A percentile compares a stretch with the other conserved stretches of the same genome.
These are phyloP conservation scores for Pseudogymnoascus sp. DNA, from an alignment of 2,329 filamentous ascomycete species.

Conservation along the genomic window DNA sequence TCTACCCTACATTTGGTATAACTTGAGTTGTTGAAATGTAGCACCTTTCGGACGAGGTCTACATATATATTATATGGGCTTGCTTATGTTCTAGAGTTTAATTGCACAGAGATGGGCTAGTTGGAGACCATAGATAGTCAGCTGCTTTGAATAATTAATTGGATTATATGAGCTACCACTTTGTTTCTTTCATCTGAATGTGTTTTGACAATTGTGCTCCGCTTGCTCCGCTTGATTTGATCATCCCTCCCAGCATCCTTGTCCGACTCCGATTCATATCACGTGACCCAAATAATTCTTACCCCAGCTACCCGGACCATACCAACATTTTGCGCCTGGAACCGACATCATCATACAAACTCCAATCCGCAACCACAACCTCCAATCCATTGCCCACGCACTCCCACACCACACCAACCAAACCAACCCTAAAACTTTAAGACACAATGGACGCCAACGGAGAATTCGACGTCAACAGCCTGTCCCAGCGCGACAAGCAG, in stretches of 20 bases:
- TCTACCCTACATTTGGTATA: neutral
- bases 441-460: conserved; percentile 9
- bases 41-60: neutral
- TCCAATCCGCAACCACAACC: neutral
- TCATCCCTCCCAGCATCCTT: too few relatives aligned
- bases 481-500: conserved; percentile 73
- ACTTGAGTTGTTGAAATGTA: neutral
- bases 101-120: neutral
- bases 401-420: conserved; percentile 14
- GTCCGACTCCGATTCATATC: neutral
- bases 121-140: neutral
- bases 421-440: neutral
- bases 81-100: neutral
- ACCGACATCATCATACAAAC: neutral
- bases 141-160: neutral
- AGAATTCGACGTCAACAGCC: conserved; percentile 58
- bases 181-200: neutral
- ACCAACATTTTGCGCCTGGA: neutral
- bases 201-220: neutral
- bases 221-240: too few relatives aligned
- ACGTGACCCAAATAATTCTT: neutral
- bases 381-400: conserved; percentile 28
- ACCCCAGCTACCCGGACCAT: neutral
- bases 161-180: neutral
- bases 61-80: neutral